Conservation (phyloP, 257 asterid genomes). For the Forsythia viridissima region DNA sequence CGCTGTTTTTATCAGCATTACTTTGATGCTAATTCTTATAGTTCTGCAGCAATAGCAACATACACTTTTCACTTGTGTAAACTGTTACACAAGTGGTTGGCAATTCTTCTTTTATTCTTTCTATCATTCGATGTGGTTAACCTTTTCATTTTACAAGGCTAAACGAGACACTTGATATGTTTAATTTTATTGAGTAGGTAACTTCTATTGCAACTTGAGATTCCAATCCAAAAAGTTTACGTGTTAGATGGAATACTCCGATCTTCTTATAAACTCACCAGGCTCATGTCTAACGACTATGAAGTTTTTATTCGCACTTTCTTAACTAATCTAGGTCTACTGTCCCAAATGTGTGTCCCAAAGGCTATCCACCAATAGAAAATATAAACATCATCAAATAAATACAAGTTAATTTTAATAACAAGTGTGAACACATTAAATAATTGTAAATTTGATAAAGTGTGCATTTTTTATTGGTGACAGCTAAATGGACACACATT, state of each 20-base stretch:
- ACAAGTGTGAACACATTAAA: no score
- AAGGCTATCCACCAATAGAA: no score
- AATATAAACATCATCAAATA: no score
- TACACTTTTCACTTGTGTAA: conserved; percentile 12
- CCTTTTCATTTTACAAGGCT: neutral
- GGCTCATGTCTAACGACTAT: neutral
- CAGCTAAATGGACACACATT: no score
- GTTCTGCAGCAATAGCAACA: conserved; percentile 9
- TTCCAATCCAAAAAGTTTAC: neutral
- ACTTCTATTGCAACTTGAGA: neutral
- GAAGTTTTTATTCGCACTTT: no score
- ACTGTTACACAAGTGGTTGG: neutral
- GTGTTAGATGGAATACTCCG: neutral
- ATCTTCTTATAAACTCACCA: neutral
- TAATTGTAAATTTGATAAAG: no score
- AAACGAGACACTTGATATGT: neutral
- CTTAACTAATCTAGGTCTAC: no score
- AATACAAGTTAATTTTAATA: no score
- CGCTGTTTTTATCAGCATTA: conserved; percentile 22
- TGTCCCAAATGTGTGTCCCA: no score
- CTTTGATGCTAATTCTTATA: conserved; percentile 29
- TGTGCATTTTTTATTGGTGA: no score
- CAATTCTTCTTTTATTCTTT: conserved; percentile 23
- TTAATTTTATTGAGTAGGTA: neutral
- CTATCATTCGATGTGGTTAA: neutral